phyloP scores from a whole-genome alignment of 768 basidiomycete species.

The Phylloporus sp. region DNA sequence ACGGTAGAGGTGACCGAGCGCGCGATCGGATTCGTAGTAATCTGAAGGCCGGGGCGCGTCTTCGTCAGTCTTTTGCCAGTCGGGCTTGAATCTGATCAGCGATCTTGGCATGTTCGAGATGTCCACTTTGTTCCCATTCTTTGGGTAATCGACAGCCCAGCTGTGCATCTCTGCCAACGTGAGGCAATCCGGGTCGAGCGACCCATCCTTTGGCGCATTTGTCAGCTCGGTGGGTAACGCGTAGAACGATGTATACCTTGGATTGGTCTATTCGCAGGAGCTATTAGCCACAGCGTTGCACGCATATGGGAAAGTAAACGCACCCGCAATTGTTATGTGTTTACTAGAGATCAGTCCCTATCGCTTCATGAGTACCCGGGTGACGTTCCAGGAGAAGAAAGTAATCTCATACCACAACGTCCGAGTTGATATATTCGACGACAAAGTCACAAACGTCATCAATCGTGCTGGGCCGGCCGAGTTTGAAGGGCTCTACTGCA shows the following conservation, averaged over 20 bases:
- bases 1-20: conserved; percentile 70
- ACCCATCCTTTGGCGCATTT: conserved; percentile 45
- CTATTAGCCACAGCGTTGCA: not conserved
- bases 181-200: conserved; percentile 52
- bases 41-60: conserved; percentile 50
- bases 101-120: conserved; percentile 47
- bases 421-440: conserved; percentile 79
- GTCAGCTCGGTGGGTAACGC: not conserved
- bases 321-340: conserved; percentile 67
- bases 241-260: conserved; percentile 38
- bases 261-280: conserved; percentile 58
- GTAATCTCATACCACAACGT: conserved; percentile 54
- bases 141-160: conserved; percentile 76
- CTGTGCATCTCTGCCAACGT: conserved; percentile 52
- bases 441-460: conserved; percentile 77
- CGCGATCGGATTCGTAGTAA: conserved; percentile 67
- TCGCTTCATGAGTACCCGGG: conserved; percentile 5
- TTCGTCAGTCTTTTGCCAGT: conserved; percentile 69
- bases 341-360: conserved; percentile 68
- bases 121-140: conserved; percentile 65
- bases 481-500: conserved; percentile 31
- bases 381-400: not conserved
- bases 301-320: conserved; percentile 14
- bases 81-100: conserved; percentile 66
- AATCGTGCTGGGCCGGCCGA: conserved; percentile 49